These are phyloP conservation scores for Camelina neglecta DNA, from an alignment of 345 rosid genomes.

Conservation along the genomic window DNA sequence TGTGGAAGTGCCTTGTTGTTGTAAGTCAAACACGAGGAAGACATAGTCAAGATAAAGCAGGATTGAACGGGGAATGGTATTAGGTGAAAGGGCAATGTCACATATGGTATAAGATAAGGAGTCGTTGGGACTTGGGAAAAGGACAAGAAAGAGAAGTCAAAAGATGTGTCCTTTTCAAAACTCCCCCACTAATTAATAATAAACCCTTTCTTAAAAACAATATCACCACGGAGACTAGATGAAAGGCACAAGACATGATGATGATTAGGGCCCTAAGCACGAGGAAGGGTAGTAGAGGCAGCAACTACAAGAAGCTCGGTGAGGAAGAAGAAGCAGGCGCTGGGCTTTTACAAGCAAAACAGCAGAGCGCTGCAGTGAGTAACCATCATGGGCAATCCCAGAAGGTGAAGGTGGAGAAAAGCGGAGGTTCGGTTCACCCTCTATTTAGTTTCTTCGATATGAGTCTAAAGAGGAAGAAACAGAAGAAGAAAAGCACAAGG, in stretches of 20 bases:
- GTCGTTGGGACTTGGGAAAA: conserved; percentile 15
- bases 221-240: neutral
- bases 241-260: conserved; percentile 26
- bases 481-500: conserved; percentile 58
- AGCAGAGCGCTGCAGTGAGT: conserved; percentile 3
- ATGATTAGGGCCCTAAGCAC: conserved; percentile 79
- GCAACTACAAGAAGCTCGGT: conserved; percentile 57
- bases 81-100: conserved; percentile 30
- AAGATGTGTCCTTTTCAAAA: conserved; percentile 40
- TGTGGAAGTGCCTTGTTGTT: neutral
- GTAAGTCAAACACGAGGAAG: conserved; percentile 19
- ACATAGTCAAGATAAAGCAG: conserved; percentile 31
- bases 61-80: conserved; percentile 15
- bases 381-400: neutral
- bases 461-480: conserved; percentile 54
- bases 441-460: conserved; percentile 56
- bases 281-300: conserved; percentile 42
- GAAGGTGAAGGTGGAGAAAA: conserved; percentile 42
- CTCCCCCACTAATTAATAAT: neutral
- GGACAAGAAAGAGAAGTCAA: conserved; percentile 44
- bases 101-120: conserved; percentile 2
- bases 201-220: conserved; percentile 20
- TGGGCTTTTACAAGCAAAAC: conserved; percentile 29
- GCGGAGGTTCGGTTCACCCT: conserved; percentile 55
- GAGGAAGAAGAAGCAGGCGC: conserved; percentile 38